These are phyloP conservation scores for Metschnikowia gruessii DNA, from an alignment of 805 yeast species.

Conservation along the genomic window DNA sequence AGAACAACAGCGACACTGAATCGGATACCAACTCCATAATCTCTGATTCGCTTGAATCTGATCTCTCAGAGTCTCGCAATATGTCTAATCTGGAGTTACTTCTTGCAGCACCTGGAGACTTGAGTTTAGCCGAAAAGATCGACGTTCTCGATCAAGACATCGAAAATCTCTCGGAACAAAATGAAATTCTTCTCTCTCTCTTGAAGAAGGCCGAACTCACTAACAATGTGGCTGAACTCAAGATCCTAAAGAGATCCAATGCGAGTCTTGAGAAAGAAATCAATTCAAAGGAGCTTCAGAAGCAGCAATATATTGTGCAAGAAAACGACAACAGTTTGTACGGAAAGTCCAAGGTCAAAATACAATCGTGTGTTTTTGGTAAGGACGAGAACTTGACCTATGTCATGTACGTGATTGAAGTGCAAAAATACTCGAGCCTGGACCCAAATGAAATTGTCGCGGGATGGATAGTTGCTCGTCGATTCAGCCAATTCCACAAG, in stretches of 20 bases:
- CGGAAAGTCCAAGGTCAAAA: constrained; percentile 57
- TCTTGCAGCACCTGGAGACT: constrained; percentile 66
- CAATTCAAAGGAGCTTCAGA: constrained; percentile 66
- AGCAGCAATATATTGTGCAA: constrained; percentile 79
- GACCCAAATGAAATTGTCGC: constrained; percentile 51
- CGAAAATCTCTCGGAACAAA: constrained; percentile 57
- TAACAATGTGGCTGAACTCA: constrained; percentile 66
- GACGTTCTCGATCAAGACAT: constrained; percentile 55
- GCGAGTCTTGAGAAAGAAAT: constrained; percentile 67
- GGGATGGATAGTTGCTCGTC: constrained; percentile 87
- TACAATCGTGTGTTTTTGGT: constrained; percentile 54
- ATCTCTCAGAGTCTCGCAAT: constrained; percentile 7
- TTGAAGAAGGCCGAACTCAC: constrained; percentile 81
- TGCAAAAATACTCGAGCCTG: constrained; percentile 49
- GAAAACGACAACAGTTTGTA: constrained; percentile 76
- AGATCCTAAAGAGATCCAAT: constrained; percentile 65
- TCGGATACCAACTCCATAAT: constrained; percentile 33
- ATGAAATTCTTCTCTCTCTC: constrained; percentile 61
- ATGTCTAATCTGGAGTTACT: constrained; percentile 34
- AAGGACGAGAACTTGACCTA: constrained; percentile 47
- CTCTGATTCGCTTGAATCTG: constrained; percentile 20
- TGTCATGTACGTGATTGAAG: constrained; percentile 72
- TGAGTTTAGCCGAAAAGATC: constrained; percentile 66
- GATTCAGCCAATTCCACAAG: constrained; percentile 80
- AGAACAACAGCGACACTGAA: constrained; percentile 33